Conservation (phyloP, 73 alveolate species). For the Effrenium voratum region DNA sequence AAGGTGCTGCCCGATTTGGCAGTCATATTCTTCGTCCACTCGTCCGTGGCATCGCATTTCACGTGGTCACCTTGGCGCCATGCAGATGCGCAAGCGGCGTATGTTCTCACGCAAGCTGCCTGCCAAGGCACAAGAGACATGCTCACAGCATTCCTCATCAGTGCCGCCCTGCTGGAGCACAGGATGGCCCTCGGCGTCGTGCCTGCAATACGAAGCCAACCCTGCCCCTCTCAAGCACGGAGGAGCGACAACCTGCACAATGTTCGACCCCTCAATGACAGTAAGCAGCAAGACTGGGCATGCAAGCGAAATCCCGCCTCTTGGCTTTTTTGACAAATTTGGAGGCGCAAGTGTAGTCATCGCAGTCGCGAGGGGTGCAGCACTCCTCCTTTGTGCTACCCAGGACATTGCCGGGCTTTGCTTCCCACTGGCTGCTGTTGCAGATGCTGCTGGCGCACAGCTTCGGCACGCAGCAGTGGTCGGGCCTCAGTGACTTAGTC, state of each 20-base stretch:
- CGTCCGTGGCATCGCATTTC: constrained; percentile 77
- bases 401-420: constrained; percentile 69
- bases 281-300: not conserved
- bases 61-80: constrained; percentile 29
- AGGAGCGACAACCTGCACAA: not conserved
- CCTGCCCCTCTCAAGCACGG: not conserved
- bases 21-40: constrained; percentile 42
- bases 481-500: constrained; percentile 23
- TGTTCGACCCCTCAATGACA: not conserved
- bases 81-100: not conserved
- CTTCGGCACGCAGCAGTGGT: constrained; percentile 79
- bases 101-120: not conserved
- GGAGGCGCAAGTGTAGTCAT: constrained; percentile 50
- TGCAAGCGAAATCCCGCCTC: not conserved
- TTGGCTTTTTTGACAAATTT: constrained; percentile 36
- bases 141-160: constrained; percentile 72
- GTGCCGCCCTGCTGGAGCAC: constrained; percentile 58
- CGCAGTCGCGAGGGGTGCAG: constrained; percentile 63
- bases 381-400: constrained; percentile 83
- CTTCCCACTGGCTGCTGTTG: constrained; percentile 58
- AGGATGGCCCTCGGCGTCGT: constrained; percentile 32
- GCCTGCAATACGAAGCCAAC: constrained; percentile 1
- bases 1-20: constrained; percentile 49
- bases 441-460: constrained; percentile 27
- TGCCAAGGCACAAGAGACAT: constrained; percentile 50